Evolutionary conservation across 1,284 basidiomycete species (phyloP).

Genomic region (Irpex sp.): DNA sequence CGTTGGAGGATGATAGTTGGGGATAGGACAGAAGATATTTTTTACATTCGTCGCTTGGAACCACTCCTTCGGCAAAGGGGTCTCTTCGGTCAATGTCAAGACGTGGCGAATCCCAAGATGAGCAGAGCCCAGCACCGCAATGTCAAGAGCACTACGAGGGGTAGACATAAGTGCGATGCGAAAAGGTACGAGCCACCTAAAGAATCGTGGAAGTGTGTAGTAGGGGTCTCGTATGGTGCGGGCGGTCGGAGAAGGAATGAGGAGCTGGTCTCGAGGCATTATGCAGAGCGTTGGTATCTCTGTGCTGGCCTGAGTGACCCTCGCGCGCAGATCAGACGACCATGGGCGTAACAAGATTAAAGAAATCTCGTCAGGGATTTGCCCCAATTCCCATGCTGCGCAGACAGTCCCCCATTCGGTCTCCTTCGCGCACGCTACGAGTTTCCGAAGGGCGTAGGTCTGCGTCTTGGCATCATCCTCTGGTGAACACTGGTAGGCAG

Average conservation of each 20-base stretch:
- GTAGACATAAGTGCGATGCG: slow-evolving; percentile 60
- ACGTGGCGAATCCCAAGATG: slow-evolving; percentile 52
- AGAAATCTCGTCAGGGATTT: slow-evolving; percentile 32
- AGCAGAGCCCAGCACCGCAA: slow-evolving; percentile 40
- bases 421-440: slow-evolving; percentile 38
- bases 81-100: slow-evolving; percentile 56
- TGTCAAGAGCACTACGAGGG: slow-evolving; percentile 48
- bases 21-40: slow-evolving; percentile 56
- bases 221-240: slow-evolving; percentile 12
- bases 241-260: slow-evolving; percentile 26
- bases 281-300: slow-evolving; percentile 35
- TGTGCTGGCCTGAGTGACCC: slow-evolving; percentile 26
- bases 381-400: slow-evolving; percentile 35
- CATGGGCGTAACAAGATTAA: slow-evolving; percentile 38
- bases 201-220: slow-evolving; percentile 50
- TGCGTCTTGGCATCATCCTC: slow-evolving; percentile 32
- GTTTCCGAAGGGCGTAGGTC: slow-evolving; percentile 41
- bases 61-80: slow-evolving; percentile 45
- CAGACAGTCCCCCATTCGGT: slow-evolving; percentile 53
- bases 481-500: slow-evolving; percentile 37
- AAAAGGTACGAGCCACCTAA: slow-evolving; percentile 59
- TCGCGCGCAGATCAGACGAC: slow-evolving; percentile 33
- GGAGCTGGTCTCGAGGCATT: slow-evolving; percentile 39
- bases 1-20: slow-evolving; percentile 50
- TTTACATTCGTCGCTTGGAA: slow-evolving; percentile 39